Percentiles rank a stretch among this genome's conserved stretches.
phyloP scores from a whole-genome alignment of 1,284 basidiomycete genomes.

The Cryptococcus jaspeensis region DNA sequence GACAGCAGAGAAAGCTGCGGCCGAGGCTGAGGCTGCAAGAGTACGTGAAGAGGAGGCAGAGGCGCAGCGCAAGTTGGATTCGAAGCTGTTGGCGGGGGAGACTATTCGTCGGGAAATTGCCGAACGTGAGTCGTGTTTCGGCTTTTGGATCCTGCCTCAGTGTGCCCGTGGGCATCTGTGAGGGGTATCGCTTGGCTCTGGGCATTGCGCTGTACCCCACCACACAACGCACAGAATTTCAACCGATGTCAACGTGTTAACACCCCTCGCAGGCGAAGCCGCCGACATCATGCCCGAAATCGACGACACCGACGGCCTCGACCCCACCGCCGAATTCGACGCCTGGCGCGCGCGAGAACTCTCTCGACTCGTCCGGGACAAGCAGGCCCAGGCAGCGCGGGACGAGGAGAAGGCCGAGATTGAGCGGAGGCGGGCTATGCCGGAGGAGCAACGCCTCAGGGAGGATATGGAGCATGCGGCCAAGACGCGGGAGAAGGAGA shows the following conservation, averaged over 20 bases:
- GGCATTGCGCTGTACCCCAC: too few relatives aligned
- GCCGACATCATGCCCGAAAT: constrained; percentile 78
- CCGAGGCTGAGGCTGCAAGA: constrained; percentile 41
- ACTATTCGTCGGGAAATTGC: constrained; percentile 48
- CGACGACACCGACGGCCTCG: constrained; percentile 91
- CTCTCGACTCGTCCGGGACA: constrained; percentile 83
- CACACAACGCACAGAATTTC: too few relatives aligned
- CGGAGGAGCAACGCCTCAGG: constrained; percentile 83
- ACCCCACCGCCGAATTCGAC: constrained; percentile 88
- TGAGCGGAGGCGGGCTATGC: constrained; percentile 82
- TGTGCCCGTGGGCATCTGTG: too few relatives aligned
- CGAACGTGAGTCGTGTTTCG: constrained; percentile 35
- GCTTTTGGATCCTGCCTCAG: too few relatives aligned
- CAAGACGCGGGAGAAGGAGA: constrained; percentile 62
- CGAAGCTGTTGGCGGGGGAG: constrained; percentile 49
- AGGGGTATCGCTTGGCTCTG: too few relatives aligned
- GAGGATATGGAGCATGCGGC: constrained; percentile 87
- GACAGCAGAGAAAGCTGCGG: constrained; percentile 38
- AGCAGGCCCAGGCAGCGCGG: constrained; percentile 71
- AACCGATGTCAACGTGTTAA: background rate
- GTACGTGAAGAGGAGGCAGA: constrained; percentile 41
- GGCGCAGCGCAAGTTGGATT: constrained; percentile 44
- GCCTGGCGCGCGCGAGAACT: constrained; percentile 94
- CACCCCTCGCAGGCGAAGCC: constrained; percentile 61
- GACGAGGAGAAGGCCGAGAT: constrained; percentile 86